Percentiles rank a stretch among this genome's conserved stretches.
Evolutionary conservation across 1,139 yeast species (phyloP).

Genomic region (Sugiyamaella xylanicola): DNA sequence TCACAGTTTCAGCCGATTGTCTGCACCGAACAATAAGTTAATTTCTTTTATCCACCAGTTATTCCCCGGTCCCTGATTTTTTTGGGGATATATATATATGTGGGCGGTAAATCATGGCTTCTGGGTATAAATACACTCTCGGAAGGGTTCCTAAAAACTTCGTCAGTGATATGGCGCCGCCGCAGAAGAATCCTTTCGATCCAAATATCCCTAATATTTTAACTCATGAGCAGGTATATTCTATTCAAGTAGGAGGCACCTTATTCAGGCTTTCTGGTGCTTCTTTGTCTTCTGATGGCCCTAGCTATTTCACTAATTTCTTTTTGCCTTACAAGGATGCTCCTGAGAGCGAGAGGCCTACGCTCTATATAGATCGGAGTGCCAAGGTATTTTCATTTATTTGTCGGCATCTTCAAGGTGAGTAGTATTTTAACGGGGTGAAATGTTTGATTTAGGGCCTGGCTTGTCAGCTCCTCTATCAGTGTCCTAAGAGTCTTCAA

Average conservation of each 20-base stretch:
- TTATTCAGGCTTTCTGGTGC: conserved; percentile 63
- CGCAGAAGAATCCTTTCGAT: conserved; percentile 39
- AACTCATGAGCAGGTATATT: conserved; percentile 66
- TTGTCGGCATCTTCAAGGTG: conserved; percentile 62
- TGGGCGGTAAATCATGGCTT: conserved; percentile 1
- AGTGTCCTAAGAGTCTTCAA: no score
- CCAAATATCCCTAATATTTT: conserved; percentile 59
- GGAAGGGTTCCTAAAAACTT: background rate
- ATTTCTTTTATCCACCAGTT: background rate
- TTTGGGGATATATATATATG: conserved; percentile 1
- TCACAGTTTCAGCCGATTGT: background rate
- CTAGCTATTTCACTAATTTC: conserved; percentile 53
- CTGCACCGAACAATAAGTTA: background rate
- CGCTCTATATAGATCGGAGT: conserved; percentile 75
- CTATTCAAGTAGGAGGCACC: conserved; percentile 71
- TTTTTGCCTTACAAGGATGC: conserved; percentile 40
- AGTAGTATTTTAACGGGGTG: no score
- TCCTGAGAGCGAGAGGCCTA: conserved; percentile 40
- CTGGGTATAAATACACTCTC: background rate
- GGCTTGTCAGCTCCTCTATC: no score
- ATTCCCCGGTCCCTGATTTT: background rate
- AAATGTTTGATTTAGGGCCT: no score
- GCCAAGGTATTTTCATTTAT: conserved; percentile 69
- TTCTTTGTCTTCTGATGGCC: conserved; percentile 77
- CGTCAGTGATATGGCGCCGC: conserved; percentile 2